Percentiles rank a stretch among this genome's conserved stretches.
These are phyloP conservation scores for Cicer cuneatum DNA, from an alignment of 306 rosid species.

Conservation along the genomic window DNA sequence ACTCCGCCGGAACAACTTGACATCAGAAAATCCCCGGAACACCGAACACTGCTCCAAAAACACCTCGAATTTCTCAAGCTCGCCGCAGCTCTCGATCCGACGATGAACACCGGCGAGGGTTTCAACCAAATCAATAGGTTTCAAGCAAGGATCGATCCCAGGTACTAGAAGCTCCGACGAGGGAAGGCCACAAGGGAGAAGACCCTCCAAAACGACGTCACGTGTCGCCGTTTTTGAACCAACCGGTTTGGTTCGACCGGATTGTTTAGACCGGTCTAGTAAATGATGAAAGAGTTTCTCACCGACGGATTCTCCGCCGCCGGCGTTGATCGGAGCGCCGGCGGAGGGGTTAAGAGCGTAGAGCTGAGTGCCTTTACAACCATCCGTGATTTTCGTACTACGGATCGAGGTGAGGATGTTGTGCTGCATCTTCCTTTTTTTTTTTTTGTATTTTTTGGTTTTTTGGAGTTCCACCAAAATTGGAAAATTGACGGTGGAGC, in stretches of 20 bases:
- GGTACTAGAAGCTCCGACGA: slow-evolving; percentile 68
- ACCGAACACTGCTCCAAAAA: slow-evolving; percentile 67
- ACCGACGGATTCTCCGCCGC: slow-evolving; percentile 40
- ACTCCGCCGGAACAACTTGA: slow-evolving; percentile 68
- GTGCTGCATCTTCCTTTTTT: slow-evolving; percentile 64
- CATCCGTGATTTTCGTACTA: slow-evolving; percentile 76
- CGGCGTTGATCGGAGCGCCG: background rate
- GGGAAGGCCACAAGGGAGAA: slow-evolving; percentile 76
- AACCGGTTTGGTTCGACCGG: slow-evolving; percentile 56
- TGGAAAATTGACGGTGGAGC: slow-evolving; percentile 14
- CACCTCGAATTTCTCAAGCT: slow-evolving; percentile 53
- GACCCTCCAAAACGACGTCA: slow-evolving; percentile 49
- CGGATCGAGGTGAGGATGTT: slow-evolving; percentile 75
- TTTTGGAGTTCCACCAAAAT: background rate
- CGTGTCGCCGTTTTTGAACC: slow-evolving; percentile 41
- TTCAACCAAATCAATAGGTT: slow-evolving; percentile 58
- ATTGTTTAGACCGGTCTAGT: slow-evolving; percentile 55
- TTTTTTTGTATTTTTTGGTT: background rate
- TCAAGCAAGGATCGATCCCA: slow-evolving; percentile 58
- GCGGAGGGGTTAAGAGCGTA: slow-evolving; percentile 64
- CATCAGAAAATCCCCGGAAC: slow-evolving; percentile 60
- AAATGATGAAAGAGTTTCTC: slow-evolving; percentile 64
- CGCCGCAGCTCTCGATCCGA: slow-evolving; percentile 52
- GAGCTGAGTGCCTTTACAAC: slow-evolving; percentile 75
- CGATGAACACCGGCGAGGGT: slow-evolving; percentile 60